Base-by-base conservation (phyloP, 2,329 filamentous ascomycete species). In the Neoarthrinium moseri region DNA sequence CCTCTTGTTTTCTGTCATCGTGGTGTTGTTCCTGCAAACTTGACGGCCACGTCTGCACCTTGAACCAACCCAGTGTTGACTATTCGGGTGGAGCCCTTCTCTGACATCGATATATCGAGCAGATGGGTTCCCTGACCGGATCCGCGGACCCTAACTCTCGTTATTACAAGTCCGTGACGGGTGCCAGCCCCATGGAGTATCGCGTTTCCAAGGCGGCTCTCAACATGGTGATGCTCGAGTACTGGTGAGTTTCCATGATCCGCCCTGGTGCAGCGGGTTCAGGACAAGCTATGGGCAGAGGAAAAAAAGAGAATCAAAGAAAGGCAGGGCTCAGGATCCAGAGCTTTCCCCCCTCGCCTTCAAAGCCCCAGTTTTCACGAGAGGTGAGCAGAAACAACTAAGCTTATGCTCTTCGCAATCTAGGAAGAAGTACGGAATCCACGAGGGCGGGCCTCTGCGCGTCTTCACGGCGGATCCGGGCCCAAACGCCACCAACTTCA, bases 141-240 rank as follows among this genome's bases (percentile, higher is more conserved):
- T 23, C 48, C 11, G 22, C 35, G 12, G 48, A 50, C 27, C 32
- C 43, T 6, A 22, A 23, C n/a, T 33, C 20, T 18, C 32, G 23
- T 6, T 51, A 48, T 26, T 46, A 51, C 36, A 5, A 18, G 15
- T 6, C 27, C 6, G 27, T 24, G 4, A 22, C 34, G 15, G 36
- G 36, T 6, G 13, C n/a, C 7, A 37, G 37, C 37, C 37, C 37
- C 4, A 23, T 40, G 20, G 37, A 35, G 22, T 52, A 51, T 30
- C 44, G 49, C 20, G 24, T 24, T 35, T 51, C 49, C 35, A 52
- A 52, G 35, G 44, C 49, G 4, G 49, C 49, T 21, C 44, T 52
- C 5, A 51, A 51, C 37, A 51, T 52, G 49, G 10, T 51, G 15
- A 48, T 50, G 44, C 23, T 50, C 5, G 30, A 47, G 30, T 48